A percentile compares a stretch with the other conserved stretches of the same genome.
These are phyloP conservation scores for Microdochium bolleyi DNA, from an alignment of 2,329 filamentous ascomycete species.

Conservation along the genomic window DNA sequence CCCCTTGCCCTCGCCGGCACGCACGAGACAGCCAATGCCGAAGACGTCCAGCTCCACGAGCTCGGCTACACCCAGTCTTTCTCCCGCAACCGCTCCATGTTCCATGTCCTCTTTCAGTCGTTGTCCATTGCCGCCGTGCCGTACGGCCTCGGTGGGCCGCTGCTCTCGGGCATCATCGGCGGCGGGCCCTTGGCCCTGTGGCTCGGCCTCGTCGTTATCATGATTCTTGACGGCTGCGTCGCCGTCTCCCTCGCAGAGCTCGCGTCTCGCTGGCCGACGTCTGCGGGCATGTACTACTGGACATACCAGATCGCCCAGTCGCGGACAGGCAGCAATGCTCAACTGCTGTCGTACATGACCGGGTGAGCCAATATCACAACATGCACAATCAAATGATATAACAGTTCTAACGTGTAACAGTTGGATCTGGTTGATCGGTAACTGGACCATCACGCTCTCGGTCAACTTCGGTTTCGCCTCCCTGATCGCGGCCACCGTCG, in stretches of 20 bases:
- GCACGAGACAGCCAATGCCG: not conserved
- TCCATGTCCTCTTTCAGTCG: conserved; percentile 52
- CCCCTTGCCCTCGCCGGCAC: not conserved
- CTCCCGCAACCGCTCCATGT: conserved; percentile 48
- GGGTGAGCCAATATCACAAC: conserved; percentile 8
- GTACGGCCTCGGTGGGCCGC: conserved; percentile 35
- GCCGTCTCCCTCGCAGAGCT: conserved; percentile 42
- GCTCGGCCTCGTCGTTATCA: conserved; percentile 46
- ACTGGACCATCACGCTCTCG: conserved; percentile 43
- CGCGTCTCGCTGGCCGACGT: conserved; percentile 42
- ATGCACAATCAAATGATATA: too few relatives aligned
- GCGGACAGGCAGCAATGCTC: conserved; percentile 24
- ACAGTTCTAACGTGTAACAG: conserved; percentile 6
- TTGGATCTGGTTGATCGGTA: conserved; percentile 44
- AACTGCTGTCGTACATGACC: conserved; percentile 38
- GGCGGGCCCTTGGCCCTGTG: conserved; percentile 47
- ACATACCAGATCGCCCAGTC: conserved; percentile 37
- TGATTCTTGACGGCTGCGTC: conserved; percentile 43
- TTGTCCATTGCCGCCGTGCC: conserved; percentile 51
- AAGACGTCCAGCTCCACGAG: conserved; percentile 13
- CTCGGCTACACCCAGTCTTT: conserved; percentile 53
- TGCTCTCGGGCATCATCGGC: conserved; percentile 27
- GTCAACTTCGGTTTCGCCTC: conserved; percentile 49
- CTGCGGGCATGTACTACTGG: conserved; percentile 45
- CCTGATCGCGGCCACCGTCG: conserved; percentile 40